Evolutionary conservation across 176 grass and related monocot species (phyloP), one percentile per base, ranked within the genome.

Genomic region (Oryza coarctata): DNA sequence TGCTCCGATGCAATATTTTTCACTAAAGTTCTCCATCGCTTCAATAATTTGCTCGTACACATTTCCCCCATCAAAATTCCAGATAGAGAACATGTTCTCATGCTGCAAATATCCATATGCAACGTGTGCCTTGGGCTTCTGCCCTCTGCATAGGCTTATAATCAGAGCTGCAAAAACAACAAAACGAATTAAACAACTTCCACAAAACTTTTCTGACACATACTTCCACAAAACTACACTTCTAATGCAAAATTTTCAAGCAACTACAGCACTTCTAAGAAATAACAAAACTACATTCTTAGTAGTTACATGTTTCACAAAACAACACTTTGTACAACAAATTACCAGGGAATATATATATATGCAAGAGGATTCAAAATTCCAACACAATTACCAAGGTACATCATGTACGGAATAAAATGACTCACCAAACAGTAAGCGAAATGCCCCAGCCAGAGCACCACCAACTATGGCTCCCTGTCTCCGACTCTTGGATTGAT

Each of bases 1-100:
- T 61, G 22, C 35, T 60, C n/a, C 74, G 15, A 76, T 76, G 52
- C 73, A 60, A 76, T 61, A 76, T 27, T 38, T 25, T 38, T 58
- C 72, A 58, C 33, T 22, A 75, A 75, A 74, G 47, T 55, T 74
- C 45, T 74, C 72, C 0, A 30, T 74, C 14, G 30, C 47, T 58
- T 58, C 31, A 20, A 75, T 32, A 35, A 75, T 75, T 50, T 60
- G 49, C 49, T 60, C 33, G 31, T 75, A 75, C 4, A 13, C 49
- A 75, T 60, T 17, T 75, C 73, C 30, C 7, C 73, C 73, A 36
- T 76, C 31, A 0, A 39, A 76, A 12, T 76, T 76, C 32, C 52
- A 76, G 52, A 76, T 10, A 39, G 74, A 62, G 52, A 76, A 61
- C 23, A 76, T 0, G 3, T 62, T 27, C 5, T 12, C 52, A 0